phyloP scores from a whole-genome alignment of 495 filamentous ascomycete genomes.

The Hypoxylon lienhwacheense region DNA sequence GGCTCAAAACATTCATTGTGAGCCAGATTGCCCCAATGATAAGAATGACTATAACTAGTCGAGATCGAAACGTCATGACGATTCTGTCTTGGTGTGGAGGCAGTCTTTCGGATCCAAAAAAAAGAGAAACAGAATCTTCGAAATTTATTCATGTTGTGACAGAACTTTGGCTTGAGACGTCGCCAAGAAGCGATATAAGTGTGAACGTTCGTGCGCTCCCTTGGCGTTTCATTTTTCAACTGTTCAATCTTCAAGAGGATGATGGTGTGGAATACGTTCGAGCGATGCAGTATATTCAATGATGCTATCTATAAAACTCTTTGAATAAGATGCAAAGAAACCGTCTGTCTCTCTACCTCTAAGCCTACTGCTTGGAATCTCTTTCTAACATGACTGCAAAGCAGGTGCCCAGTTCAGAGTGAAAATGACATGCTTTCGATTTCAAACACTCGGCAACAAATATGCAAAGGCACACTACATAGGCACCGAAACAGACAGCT shows the following conservation, averaged over 20 bases:
- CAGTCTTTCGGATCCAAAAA: too few species aligned
- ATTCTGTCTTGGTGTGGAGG: background rate
- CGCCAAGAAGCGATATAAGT: constrained; percentile 23
- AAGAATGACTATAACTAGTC: constrained; percentile 7
- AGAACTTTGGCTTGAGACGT: constrained; percentile 20
- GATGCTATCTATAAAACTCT: constrained; percentile 7
- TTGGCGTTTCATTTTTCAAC: constrained; percentile 31
- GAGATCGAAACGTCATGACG: constrained; percentile 16
- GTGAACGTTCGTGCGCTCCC: constrained; percentile 12
- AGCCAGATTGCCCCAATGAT: constrained; percentile 9
- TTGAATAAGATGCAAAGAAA: background rate
- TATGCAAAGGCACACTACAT: constrained; percentile 1
- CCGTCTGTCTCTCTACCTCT: too few species aligned
- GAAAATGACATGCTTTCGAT: too few species aligned
- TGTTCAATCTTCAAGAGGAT: constrained; percentile 1
- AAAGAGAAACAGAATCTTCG: constrained; percentile 5
- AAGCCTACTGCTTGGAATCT: too few species aligned
- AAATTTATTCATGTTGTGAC: constrained; percentile 9
- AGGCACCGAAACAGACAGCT: constrained; percentile 46
- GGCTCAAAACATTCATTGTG: constrained; percentile 5
- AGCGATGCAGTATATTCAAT: background rate
- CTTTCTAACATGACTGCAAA: too few species aligned
- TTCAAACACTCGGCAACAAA: background rate
- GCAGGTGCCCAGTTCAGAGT: too few species aligned
- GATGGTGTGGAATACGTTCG: constrained; percentile 5